Base-by-base conservation (phyloP, 352 stramenopile species). In the Aphanomyces astaci region DNA sequence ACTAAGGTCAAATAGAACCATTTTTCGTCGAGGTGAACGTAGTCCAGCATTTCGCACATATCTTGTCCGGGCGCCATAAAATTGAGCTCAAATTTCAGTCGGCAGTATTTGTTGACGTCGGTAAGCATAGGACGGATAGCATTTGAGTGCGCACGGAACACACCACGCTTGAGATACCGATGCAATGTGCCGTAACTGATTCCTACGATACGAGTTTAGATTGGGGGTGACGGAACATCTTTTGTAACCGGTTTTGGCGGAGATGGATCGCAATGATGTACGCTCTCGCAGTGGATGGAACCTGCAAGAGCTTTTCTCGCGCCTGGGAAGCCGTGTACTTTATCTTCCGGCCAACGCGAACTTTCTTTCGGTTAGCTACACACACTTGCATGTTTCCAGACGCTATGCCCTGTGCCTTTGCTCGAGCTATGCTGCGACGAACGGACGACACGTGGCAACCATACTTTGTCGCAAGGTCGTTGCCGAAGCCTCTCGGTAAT, bases 21-120 rank as follows among this genome's bases (percentile, higher is more conserved):
- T 43, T 43, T 84, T 57, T 63, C 24, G n/a, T 59, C 51, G 13
- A 59, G n/a, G n/a, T 59, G 51, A 1, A 59, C 51, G 51, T 33
- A 30, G 19, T 59, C 27, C 13, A 59, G 51, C n/a, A 59, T 30
- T 19, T 30, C 51, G 2, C n/a, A 11, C 51, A 59, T 59, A 30
- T 39, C 30, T 30, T 19, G 15, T n/a, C 51, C 5, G n/a, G n/a
- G n/a, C n/a, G n/a, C n/a, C 1, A 59, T 25, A 33, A 33, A 33
- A 7, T 13, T 28, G 5, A 59, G 7, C 0, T 19, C 51, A 36
- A 59, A 59, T n/a, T 39, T 3, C 5, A 59, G n/a, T 5, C 51
- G 15, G 17, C 17, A 15, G 24, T 59, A 59, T 25, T 59, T 59
- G 51, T 59, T 59, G 7, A 25, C 4, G 32, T 19, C 0, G 15